These are phyloP conservation scores for Solanum peruvianum DNA, from an alignment of 257 asterid species.

Conservation along the genomic window DNA sequence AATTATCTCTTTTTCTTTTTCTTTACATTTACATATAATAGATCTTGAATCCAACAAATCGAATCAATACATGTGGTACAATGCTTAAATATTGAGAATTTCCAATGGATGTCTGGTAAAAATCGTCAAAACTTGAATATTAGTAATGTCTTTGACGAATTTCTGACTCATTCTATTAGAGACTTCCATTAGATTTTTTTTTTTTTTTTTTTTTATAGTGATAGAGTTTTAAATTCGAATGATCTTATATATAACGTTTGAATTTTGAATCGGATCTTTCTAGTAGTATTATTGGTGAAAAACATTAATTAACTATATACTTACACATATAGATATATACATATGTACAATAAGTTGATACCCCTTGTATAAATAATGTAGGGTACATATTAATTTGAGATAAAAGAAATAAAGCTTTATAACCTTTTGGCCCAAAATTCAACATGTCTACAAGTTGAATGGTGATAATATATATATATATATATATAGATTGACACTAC, in stretches of 20 bases:
- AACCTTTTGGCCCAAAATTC: neutral
- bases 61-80: neutral
- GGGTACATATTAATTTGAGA: neutral
- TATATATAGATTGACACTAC: neutral
- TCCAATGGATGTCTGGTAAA: rapidly evolving
- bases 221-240: neutral
- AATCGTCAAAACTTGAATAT: neutral
- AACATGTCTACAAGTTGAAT: neutral
- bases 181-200: neutral
- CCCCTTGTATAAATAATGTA: neutral
- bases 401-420: neutral
- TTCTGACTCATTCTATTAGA: neutral
- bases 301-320: neutral
- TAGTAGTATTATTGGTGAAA: neutral
- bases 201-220: neutral
- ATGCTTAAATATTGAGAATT: neutral
- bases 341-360: neutral
- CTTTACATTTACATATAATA: neutral
- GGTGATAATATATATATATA: neutral
- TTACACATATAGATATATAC: neutral
- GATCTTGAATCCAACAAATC: neutral
- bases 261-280: neutral
- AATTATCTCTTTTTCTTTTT: neutral
- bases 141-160: neutral
- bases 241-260: neutral